Base-by-base conservation (phyloP, 2,329 filamentous ascomycete genomes). In the Apiospora hydei region DNA sequence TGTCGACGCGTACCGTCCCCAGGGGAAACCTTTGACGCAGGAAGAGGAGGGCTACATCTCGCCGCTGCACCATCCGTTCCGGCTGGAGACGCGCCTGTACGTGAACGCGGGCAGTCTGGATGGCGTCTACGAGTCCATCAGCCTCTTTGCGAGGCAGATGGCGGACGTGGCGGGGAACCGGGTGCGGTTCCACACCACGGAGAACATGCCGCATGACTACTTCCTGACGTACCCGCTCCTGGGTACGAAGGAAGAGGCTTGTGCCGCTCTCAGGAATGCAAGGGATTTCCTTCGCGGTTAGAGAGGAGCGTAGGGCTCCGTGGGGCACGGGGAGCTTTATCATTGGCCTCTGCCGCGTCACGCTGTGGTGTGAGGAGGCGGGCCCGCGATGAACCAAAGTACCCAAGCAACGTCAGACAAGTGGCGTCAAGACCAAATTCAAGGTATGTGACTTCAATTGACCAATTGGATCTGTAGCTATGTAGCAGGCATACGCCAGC, bases 51-150 rank as follows among this genome's bases (percentile, higher is more conserved):
- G 75, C 1, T 78, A 71, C 43, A 72, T 78, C 11, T 77, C 76
- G 11, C 77, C 77, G 2, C 47, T 77, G 26, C 66, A 76, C 34
- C 75, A 76, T 61, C 77, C 76, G 2, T 79, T 77, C 64, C 71
- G 47, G 43, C 51, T 73, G 1, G 67, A 69, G n/a, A 73, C 72
- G 5, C 76, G 77, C 3, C 53, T 78, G 2, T 77, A 74, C 26
- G 72, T 78, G 4, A 44, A 75, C 11, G 68, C 75, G 4, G 77
- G 77, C 13, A 43, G 34, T 0, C 66, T 66, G 4, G 77, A 78
- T 51, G 77, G 70, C 0, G 73, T 77, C 11, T 69, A 73, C 24
- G 72, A 73, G 38, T 67, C 72, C 6, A 73, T 75, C 7, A 69
- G 67, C 47, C 51, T 64, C 13, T 79, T 78, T 30, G 72, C 74